These are phyloP conservation scores for Cryptosporidium sp. DNA, from an alignment of 169 alveolate species.

Conservation along the genomic window DNA sequence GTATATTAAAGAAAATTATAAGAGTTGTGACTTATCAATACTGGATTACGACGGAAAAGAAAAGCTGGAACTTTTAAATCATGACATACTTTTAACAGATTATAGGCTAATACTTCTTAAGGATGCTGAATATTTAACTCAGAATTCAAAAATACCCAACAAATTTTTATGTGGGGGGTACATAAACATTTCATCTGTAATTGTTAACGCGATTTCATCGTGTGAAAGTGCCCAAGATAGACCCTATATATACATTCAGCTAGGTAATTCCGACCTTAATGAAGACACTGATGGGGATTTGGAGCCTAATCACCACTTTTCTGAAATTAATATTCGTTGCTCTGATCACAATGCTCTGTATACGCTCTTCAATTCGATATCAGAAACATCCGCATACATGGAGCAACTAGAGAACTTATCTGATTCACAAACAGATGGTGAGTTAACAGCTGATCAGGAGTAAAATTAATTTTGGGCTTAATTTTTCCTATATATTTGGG, in stretches of 20 bases:
- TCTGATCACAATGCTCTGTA: not conserved
- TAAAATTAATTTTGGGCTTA: not conserved
- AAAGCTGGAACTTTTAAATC: not conserved
- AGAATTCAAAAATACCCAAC: constrained; percentile 29
- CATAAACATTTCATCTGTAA: constrained; percentile 32
- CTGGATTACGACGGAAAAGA: constrained; percentile 1
- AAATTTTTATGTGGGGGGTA: constrained; percentile 2
- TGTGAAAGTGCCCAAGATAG: not conserved
- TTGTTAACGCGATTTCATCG: constrained; percentile 49
- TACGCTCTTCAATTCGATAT: constrained; percentile 32
- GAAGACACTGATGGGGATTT: constrained; percentile 4
- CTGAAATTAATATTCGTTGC: constrained; percentile 24
- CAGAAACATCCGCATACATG: constrained; percentile 46
- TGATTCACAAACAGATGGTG: not conserved
- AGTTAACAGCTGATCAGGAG: not conserved
- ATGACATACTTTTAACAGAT: constrained; percentile 34
- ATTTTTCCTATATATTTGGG: not conserved
- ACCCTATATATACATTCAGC: constrained; percentile 25
- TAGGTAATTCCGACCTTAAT: not conserved
- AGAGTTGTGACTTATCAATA: constrained; percentile 4
- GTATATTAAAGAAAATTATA: constrained; percentile 26
- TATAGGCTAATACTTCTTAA: constrained; percentile 7
- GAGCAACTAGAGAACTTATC: constrained; percentile 19
- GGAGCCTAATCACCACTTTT: not conserved
- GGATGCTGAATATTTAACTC: not conserved